Conservation (phyloP, 768 basidiomycete genomes). For the Lactifluus rugatus region DNA sequence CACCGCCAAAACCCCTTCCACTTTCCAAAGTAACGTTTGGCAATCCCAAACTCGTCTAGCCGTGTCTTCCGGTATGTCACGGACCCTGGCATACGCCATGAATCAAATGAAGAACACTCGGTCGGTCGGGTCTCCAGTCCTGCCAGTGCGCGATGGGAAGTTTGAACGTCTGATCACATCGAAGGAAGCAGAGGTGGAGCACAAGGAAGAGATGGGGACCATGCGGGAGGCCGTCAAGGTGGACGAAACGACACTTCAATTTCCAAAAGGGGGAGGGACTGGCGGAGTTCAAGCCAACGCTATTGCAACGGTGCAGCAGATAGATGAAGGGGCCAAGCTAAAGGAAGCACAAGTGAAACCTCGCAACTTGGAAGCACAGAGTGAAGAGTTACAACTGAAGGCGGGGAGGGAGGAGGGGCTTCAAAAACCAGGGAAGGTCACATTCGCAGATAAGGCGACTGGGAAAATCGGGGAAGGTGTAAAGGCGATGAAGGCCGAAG, state of each 20-base stretch:
- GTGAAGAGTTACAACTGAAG: not conserved
- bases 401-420: not conserved
- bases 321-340: not conserved
- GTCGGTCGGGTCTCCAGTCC: not conserved
- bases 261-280: not conserved
- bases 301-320: not conserved
- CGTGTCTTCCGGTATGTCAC: not conserved
- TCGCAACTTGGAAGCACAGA: too few species aligned
- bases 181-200: not conserved
- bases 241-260: not conserved
- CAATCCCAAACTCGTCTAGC: not conserved
- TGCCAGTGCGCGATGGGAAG: not conserved
- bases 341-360: too few species aligned
- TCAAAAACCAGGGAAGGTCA: not conserved
- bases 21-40: not conserved
- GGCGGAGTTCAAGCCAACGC: not conserved
- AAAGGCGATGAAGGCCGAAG: not conserved
- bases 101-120: constrained; percentile 27
- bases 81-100: constrained; percentile 21
- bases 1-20: not conserved
- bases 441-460: not conserved
- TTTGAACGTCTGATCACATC: not conserved
- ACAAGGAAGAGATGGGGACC: not conserved
- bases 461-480: not conserved
- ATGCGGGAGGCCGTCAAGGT: not conserved